Evolutionary conservation across 129 eudicot species (phyloP), one percentile per base, ranked within the genome.

Genomic region (Artemisia annua): DNA sequence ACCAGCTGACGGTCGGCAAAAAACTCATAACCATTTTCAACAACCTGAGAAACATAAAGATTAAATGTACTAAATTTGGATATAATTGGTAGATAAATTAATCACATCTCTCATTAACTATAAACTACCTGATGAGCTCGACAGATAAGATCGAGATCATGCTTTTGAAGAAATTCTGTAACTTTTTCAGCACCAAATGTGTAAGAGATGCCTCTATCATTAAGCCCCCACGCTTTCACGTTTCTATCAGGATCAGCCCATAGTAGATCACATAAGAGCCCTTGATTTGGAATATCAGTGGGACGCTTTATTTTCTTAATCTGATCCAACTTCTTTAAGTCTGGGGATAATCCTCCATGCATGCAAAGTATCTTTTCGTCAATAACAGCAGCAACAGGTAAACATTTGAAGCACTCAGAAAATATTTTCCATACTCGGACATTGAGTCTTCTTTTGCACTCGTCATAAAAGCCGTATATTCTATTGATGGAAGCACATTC

Each of bases 271-370:
- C 88, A 84, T 48, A 84, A 24, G 62, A 84, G 72, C 55, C 88
- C 88, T 22, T 71, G 80, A 35, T 84, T 85, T 24, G 88, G 85
- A 66, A 80, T 80, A 69, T 80, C 85, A 60, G 50, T 78, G 7
- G 88, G 85, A 15, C 85, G 83, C 28, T 75, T 73, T 61, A 84
- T 77, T 39, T 78, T 59, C 51, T 81, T 72, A 48, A 84, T 74
- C 72, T 80, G 88, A 46, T 80, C 85, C 80, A 84, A 63, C 30
- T 61, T 80, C 17, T 69, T 80, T 70, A 84, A 59, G 22, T 84
- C 80, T 14, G 88, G 88, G 3, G 88, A 84, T 51, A 84, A 64
- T 61, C 88, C 88, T 43, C 88, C 88, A 49, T 84, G 88, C 88
- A 84, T 84, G 78, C 88, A 84, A 22, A 84, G 85, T 65, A 84